Base-by-base conservation (phyloP, 441 rosid species). In the Pelargonium fulgidum region DNA sequence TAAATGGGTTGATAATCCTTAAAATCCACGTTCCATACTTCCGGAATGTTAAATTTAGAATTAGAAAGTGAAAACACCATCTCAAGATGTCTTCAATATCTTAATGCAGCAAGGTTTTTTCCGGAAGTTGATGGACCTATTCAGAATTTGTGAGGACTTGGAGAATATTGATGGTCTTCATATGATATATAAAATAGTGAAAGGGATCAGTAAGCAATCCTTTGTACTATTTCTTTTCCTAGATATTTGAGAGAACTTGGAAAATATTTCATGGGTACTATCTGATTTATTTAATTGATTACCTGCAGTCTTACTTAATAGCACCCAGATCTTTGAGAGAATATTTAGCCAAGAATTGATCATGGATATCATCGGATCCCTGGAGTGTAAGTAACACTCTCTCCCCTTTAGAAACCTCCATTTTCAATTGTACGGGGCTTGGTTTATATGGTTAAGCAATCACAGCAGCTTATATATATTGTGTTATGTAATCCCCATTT, bases 361-460 rank as follows among this genome's bases (percentile, higher is more conserved):
- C 73, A 89, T 95, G 93, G 96, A 92, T 77, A 85, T 92, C 68
- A 88, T 95, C 48, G 99, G 98, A 69, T 85, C 97, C 64, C 98
- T 95, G 2, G 99, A 95, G 83, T 88, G 99, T 95, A 86, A 89
- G 98, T 83, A 68, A 65, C 50, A 10, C 69, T 22, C 12, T 66
- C 58, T 14, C 16, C 58, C 58, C 16, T 50, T 50, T 16, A 50
- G 16, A 50, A 50, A 16, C 17, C 58, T n/a, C 16, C 58, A 2
- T 12, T 50, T 50, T 50, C 14, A 12, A 4, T 50, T 50, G 58
- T 42, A 3, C 2, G 39, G 39, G 39, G 39, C 6, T 33, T 3
- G 39, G 39, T 33, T 33, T 33, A 33, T 33, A 33, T 33, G 39
- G 39, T 33, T 33, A 33, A 33, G 39, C 39, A 33, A 33, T 33